Evolutionary conservation across 768 basidiomycete genomes (phyloP).

Genomic region (Xanthoconium purpureum): DNA sequence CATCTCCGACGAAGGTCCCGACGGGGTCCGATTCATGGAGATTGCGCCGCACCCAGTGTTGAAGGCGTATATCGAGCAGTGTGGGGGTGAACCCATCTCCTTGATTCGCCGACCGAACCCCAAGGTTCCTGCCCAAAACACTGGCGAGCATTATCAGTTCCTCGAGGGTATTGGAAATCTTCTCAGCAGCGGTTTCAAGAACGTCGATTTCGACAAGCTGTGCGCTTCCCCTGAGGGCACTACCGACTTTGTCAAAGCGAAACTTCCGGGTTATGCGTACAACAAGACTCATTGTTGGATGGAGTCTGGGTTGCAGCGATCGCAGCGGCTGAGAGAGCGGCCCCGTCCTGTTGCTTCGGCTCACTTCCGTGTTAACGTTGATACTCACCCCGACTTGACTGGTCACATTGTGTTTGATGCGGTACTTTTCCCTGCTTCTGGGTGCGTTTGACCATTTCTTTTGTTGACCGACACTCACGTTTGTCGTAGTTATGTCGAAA

Average conservation of each 20-base stretch:
- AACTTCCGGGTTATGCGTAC: slow-evolving; percentile 32
- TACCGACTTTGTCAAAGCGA: slow-evolving; percentile 22
- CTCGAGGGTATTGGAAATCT: slow-evolving; percentile 33
- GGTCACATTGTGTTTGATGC: slow-evolving; percentile 45
- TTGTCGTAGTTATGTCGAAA: slow-evolving; percentile 22
- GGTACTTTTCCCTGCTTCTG: slow-evolving; percentile 46
- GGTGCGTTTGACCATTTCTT: slow-evolving; percentile 29
- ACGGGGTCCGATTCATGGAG: slow-evolving; percentile 31
- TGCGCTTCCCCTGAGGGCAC: slow-evolving; percentile 21
- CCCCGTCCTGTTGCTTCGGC: slow-evolving; percentile 37
- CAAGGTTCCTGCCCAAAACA: slow-evolving; percentile 30
- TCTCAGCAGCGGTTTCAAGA: slow-evolving; percentile 28
- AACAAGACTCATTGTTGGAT: slow-evolving; percentile 26
- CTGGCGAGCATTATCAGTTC: slow-evolving; percentile 33
- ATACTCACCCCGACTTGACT: slow-evolving; percentile 36
- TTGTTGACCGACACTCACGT: background rate
- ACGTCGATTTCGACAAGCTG: slow-evolving; percentile 28
- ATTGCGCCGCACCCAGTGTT: slow-evolving; percentile 36
- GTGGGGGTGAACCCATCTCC: slow-evolving; percentile 30
- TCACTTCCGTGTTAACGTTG: slow-evolving; percentile 34
- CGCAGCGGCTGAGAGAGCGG: slow-evolving; percentile 25
- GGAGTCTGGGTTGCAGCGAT: slow-evolving; percentile 25
- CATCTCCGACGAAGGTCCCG: slow-evolving; percentile 26
- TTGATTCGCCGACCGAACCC: slow-evolving; percentile 33
- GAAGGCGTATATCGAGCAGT: slow-evolving; percentile 34